Evolutionary conservation across 2,329 filamentous ascomycete species (phyloP).

Genomic region (Alternaria triticina): DNA sequence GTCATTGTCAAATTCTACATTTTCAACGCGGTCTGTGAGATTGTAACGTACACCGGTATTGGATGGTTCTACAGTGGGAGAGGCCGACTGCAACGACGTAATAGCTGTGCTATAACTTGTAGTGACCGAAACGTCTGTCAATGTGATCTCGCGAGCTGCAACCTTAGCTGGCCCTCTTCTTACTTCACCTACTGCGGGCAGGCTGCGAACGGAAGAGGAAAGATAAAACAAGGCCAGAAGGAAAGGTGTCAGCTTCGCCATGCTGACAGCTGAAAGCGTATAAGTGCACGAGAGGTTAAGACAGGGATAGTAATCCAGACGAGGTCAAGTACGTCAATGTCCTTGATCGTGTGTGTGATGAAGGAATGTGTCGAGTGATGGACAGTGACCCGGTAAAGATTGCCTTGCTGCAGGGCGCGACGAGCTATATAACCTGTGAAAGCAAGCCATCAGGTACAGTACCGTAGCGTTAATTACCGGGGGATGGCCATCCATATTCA

Average conservation of each 20-base stretch:
- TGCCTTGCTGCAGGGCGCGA: conserved; percentile 15
- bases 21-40: not conserved
- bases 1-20: conserved; percentile 6
- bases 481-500: conserved; percentile 21
- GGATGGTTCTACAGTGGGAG: conserved; percentile 30
- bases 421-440: conserved; percentile 31
- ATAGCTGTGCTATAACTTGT: conserved; percentile 41
- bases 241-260: conserved; percentile 35
- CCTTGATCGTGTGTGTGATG: conserved; percentile 13
- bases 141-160: conserved; percentile 30
- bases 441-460: conserved; percentile 8
- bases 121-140: conserved; percentile 31
- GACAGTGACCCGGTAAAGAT: conserved; percentile 23
- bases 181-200: conserved; percentile 29
- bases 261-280: conserved; percentile 12
- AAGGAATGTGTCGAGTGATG: conserved; percentile 44
- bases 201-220: conserved; percentile 27
- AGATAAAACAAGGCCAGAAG: conserved; percentile 34
- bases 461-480: conserved; percentile 26
- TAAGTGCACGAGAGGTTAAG: conserved; percentile 17
- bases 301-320: conserved; percentile 22
- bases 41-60: conserved; percentile 35
- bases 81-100: conserved; percentile 36
- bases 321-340: conserved; percentile 7
- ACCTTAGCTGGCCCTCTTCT: conserved; percentile 14